phyloP scores from a whole-genome alignment of 345 rosid species.

The Jatropha curcas region DNA sequence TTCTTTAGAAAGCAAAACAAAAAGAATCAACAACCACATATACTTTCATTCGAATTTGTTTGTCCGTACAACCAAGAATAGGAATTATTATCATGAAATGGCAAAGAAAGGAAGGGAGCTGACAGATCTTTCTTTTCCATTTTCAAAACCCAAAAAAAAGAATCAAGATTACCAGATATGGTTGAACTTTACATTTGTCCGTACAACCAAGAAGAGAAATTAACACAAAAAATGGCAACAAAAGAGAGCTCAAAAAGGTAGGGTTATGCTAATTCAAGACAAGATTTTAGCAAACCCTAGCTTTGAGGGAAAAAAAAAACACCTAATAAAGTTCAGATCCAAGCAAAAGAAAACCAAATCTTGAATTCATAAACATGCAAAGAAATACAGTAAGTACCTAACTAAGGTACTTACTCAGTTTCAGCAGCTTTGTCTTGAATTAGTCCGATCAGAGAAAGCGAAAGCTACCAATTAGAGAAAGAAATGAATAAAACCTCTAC shows the following conservation, averaged over 20 bases:
- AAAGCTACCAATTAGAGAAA: constrained; percentile 20
- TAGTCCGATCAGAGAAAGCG: constrained; percentile 21
- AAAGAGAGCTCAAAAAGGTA: background rate
- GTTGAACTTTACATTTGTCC: background rate
- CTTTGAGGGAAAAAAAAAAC: background rate
- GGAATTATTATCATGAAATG: too few species aligned
- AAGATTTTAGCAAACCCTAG: constrained; percentile 35
- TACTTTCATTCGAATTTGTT: too few species aligned
- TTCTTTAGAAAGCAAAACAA: too few species aligned
- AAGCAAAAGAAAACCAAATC: constrained; percentile 21
- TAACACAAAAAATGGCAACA: constrained; percentile 1
- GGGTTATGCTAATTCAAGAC: constrained; percentile 1
- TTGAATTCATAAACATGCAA: constrained; percentile 23
- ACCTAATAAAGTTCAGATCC: constrained; percentile 39
- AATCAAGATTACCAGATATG: background rate
- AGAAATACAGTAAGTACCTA: too few species aligned
- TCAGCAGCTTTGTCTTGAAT: background rate
- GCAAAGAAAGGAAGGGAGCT: too few species aligned
- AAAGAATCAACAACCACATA: too few species aligned
- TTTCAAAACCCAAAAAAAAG: background rate
- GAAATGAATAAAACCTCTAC: too few species aligned
- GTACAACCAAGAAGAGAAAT: background rate
- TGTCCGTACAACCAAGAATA: too few species aligned
- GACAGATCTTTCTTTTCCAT: too few species aligned
- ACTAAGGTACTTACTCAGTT: background rate